Percentiles rank a stretch among this genome's conserved stretches.
These are phyloP conservation scores for Eucalyptus pauciflora DNA, from an alignment of 345 rosid species.

Conservation along the genomic window DNA sequence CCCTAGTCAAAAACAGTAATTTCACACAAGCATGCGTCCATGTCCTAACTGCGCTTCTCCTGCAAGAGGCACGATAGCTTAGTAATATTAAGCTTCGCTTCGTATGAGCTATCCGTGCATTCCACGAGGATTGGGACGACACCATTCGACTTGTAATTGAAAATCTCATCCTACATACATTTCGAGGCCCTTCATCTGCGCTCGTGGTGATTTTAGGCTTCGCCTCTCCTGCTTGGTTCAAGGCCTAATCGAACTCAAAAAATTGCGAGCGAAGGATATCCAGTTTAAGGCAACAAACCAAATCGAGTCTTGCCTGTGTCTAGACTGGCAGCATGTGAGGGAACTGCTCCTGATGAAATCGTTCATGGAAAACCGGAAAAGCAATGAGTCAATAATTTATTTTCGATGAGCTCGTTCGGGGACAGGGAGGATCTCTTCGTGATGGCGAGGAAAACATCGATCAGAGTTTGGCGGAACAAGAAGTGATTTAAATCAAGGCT, in stretches of 20 bases:
- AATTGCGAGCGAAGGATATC: neutral
- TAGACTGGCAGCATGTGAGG: neutral
- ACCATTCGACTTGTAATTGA: neutral
- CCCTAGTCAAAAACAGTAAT: neutral
- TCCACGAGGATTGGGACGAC: neutral
- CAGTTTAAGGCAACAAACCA: neutral
- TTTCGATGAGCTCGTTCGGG: neutral
- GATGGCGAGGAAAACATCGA: neutral
- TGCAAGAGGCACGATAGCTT: neutral
- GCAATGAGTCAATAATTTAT: neutral
- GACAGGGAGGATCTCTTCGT: neutral
- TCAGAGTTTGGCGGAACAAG: neutral
- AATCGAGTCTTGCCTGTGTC: neutral
- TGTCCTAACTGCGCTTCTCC: neutral
- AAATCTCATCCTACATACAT: neutral
- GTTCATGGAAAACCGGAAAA: neutral
- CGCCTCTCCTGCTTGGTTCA: neutral
- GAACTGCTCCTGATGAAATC: neutral
- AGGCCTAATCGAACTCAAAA: neutral
- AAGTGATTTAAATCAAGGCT: neutral
- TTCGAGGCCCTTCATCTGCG: neutral
- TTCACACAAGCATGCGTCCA: neutral
- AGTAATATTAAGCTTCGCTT: neutral
- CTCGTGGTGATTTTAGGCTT: neutral
- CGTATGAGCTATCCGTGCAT: neutral